These are phyloP conservation scores for Mortierella sp. DNA, from an alignment of 371 early-diverging fungal species.

Conservation along the genomic window DNA sequence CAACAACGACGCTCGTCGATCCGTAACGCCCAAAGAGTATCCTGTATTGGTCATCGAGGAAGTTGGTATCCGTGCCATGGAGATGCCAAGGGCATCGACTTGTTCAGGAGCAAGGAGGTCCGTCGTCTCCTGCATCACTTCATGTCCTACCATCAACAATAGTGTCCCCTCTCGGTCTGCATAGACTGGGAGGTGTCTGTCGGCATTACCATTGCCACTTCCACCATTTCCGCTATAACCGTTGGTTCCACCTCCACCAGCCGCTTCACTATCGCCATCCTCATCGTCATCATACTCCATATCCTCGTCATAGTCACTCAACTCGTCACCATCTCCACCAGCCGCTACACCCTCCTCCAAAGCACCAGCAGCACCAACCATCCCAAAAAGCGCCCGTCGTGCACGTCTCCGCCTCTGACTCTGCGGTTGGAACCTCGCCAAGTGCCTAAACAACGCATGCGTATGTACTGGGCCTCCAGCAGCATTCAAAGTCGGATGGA, in stretches of 20 bases:
- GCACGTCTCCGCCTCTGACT: constrained; percentile 1
- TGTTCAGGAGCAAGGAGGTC: neutral
- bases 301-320: neutral
- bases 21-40: neutral
- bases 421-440: constrained; percentile 1
- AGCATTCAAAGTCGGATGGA: constrained; percentile 31
- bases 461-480: constrained; percentile 38
- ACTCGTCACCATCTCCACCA: neutral
- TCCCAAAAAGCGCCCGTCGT: constrained; percentile 1
- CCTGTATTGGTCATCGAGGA: neutral
- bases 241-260: neutral
- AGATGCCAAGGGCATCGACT: constrained; percentile 29
- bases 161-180: constrained; percentile 37
- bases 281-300: constrained; percentile 22
- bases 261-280: constrained; percentile 7
- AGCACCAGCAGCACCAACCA: neutral
- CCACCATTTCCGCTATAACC: neutral
- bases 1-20: neutral
- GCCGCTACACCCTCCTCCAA: neutral
- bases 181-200: constrained; percentile 39
- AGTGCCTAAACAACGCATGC: neutral
- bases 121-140: constrained; percentile 18
- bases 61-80: constrained; percentile 15
- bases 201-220: neutral
- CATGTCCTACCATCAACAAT: constrained; percentile 44